A percentile compares a stretch with the other conserved stretches of the same genome.
phyloP scores from a whole-genome alignment of 1,139 yeast genomes.

The Yamadazyma oceani region DNA sequence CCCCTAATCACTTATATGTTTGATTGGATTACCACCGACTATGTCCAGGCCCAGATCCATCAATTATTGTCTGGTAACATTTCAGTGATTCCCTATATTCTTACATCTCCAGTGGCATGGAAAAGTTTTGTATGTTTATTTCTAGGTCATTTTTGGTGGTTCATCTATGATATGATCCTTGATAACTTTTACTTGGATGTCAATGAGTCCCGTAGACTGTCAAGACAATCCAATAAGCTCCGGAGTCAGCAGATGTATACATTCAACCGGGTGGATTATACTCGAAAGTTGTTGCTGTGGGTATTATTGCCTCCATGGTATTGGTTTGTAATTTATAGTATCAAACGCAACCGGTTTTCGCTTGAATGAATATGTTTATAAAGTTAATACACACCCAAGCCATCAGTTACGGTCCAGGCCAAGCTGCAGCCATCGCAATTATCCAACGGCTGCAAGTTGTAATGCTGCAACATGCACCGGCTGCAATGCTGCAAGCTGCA shows the following conservation, averaged over 20 bases:
- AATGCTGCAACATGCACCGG: too few species aligned
- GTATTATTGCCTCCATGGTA: conserved; percentile 44
- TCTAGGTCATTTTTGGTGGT: conserved; percentile 46
- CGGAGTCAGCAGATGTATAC: conserved; percentile 13
- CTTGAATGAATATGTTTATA: too few species aligned
- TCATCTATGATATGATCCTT: conserved; percentile 24
- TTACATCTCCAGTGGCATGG: conserved; percentile 18
- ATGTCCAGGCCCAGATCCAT: conserved; percentile 11
- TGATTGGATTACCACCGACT: conserved; percentile 17
- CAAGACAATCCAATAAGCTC: conserved; percentile 14
- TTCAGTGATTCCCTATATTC: conserved; percentile 8
- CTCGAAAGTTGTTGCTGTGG: conserved; percentile 15
- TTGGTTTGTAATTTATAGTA: conserved; percentile 23
- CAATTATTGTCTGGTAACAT: conserved; percentile 9
- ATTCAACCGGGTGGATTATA: conserved; percentile 11
- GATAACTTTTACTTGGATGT: conserved; percentile 18
- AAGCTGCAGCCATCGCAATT: too few species aligned
- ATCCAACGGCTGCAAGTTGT: too few species aligned
- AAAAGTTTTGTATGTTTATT: conserved; percentile 20
- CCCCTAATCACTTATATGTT: conserved; percentile 27
- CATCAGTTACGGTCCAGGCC: too few species aligned
- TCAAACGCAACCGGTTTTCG: conserved; percentile 8
- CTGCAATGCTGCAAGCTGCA: too few species aligned
- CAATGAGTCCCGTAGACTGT: conserved; percentile 15
- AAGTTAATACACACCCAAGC: too few species aligned